A percentile compares a stretch with the other conserved stretches of the same genome.
phyloP scores from a whole-genome alignment of 176 grass and related monocot species.

The Lolium perenne region DNA sequence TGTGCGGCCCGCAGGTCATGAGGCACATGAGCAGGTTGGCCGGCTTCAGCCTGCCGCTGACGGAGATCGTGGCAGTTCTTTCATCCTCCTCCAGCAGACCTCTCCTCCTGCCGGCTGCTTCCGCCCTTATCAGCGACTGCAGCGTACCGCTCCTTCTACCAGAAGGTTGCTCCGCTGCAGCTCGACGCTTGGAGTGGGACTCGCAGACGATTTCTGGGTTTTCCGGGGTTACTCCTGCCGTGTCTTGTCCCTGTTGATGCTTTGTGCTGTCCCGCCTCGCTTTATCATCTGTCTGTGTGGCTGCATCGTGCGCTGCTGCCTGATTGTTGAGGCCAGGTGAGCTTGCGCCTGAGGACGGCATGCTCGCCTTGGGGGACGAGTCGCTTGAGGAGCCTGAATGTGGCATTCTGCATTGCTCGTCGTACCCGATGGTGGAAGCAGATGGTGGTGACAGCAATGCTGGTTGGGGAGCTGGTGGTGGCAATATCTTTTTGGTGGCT shows the following conservation, averaged over 20 bases:
- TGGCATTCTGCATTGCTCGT: conserved; percentile 36
- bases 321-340: conserved; percentile 47
- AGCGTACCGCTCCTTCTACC: conserved; percentile 56
- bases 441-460: conserved; percentile 2
- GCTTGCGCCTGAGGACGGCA: conserved; percentile 35
- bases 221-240: not conserved
- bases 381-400: conserved; percentile 42
- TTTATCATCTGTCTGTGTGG: conserved; percentile 49
- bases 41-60: conserved; percentile 58
- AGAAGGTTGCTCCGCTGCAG: not conserved
- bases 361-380: conserved; percentile 34
- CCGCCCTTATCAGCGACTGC: conserved; percentile 78
- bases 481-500: not conserved
- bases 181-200: not conserved
- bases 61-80: conserved; percentile 28
- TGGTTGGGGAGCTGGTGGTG: conserved; percentile 9
- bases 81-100: conserved; percentile 54
- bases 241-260: not conserved
- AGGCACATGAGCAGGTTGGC: conserved; percentile 73
- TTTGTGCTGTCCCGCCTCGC: not conserved
- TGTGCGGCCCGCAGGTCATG: conserved; percentile 64
- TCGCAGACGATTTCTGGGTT: conserved; percentile 35
- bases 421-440: conserved; percentile 34
- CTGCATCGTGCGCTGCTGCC: conserved; percentile 42
- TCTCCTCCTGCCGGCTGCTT: conserved; percentile 54